Evolutionary conservation across 2,329 filamentous ascomycete species (phyloP).

Genomic region (Thelonectria blattea): DNA sequence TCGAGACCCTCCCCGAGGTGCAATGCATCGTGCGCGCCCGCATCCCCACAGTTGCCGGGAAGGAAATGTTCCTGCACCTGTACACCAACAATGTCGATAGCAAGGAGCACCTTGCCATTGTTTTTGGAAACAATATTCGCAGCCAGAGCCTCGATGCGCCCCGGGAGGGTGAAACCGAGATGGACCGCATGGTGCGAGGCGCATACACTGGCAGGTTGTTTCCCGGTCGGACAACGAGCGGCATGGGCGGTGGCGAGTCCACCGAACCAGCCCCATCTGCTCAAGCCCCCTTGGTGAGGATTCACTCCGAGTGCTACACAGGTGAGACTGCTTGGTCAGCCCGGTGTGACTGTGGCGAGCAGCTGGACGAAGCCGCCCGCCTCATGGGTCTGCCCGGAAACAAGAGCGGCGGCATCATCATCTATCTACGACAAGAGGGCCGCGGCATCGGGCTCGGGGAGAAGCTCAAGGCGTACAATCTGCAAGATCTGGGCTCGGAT

Average conservation of each 20-base stretch:
- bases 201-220: slow-evolving; percentile 89
- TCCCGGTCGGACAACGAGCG: slow-evolving; percentile 81
- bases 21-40: slow-evolving; percentile 92
- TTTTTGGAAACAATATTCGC: slow-evolving; percentile 88
- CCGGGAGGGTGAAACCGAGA: slow-evolving; percentile 79
- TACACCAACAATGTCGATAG: slow-evolving; percentile 93
- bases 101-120: slow-evolving; percentile 96
- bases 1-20: slow-evolving; percentile 81
- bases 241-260: slow-evolving; percentile 54
- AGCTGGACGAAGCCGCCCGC: slow-evolving; percentile 93
- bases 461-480: slow-evolving; percentile 97
- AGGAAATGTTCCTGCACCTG: slow-evolving; percentile 96
- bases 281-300: slow-evolving; percentile 76
- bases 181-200: slow-evolving; percentile 91
- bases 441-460: slow-evolving; percentile 93
- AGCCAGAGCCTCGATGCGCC: slow-evolving; percentile 73
- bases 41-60: slow-evolving; percentile 89
- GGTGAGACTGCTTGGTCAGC: slow-evolving; percentile 99
- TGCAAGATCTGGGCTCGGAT: slow-evolving; percentile 96
- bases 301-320: slow-evolving; percentile 98
- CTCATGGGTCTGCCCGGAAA: slow-evolving; percentile 79
- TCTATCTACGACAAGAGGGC: slow-evolving; percentile 95
- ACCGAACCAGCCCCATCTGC: slow-evolving; percentile 18
- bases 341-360: slow-evolving; percentile 96
- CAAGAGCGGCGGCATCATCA: slow-evolving; percentile 81